Conservation (phyloP, 345 rosid species). For the Brassica carinata region DNA sequence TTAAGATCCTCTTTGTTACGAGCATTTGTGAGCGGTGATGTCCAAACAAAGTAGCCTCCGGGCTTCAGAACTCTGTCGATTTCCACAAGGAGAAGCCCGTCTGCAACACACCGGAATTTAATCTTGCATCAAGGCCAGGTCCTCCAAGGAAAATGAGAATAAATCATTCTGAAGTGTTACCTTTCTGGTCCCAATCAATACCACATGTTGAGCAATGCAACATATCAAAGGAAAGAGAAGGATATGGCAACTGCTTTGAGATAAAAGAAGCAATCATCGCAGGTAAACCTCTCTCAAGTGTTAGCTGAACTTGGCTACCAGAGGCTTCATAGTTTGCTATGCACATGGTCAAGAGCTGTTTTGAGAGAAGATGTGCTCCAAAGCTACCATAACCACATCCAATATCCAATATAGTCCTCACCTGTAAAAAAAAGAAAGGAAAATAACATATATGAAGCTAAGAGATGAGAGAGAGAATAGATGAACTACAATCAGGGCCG, state of each 20-base stretch:
- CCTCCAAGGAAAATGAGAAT: not conserved
- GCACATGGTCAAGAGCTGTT: constrained; percentile 89
- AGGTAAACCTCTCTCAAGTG: constrained; percentile 98
- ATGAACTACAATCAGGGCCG: not conserved
- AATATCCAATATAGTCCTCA: constrained; percentile 91
- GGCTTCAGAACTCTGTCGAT: constrained; percentile 91
- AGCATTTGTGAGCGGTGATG: constrained; percentile 84
- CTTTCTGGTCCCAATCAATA: constrained; percentile 95
- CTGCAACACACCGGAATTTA: constrained; percentile 46
- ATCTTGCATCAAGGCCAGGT: not conserved
- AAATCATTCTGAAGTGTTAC: constrained; percentile 42
- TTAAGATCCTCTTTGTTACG: constrained; percentile 68
- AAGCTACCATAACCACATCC: constrained; percentile 99
- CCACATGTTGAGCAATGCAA: constrained; percentile 94
- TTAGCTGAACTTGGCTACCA: constrained; percentile 97
- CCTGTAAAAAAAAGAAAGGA: constrained; percentile 47
- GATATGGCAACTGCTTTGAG: constrained; percentile 87
- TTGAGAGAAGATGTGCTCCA: constrained; percentile 91
- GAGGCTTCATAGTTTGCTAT: constrained; percentile 90
- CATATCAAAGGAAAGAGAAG: constrained; percentile 99
- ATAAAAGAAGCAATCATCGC: constrained; percentile 88
- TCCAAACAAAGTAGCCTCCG: constrained; percentile 99
- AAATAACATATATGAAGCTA: not conserved
- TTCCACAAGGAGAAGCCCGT: constrained; percentile 82
- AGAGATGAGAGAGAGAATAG: constrained; percentile 1